These are phyloP conservation scores for Mrakia hoshinonis DNA, from an alignment of 768 basidiomycete genomes.

Conservation along the genomic window DNA sequence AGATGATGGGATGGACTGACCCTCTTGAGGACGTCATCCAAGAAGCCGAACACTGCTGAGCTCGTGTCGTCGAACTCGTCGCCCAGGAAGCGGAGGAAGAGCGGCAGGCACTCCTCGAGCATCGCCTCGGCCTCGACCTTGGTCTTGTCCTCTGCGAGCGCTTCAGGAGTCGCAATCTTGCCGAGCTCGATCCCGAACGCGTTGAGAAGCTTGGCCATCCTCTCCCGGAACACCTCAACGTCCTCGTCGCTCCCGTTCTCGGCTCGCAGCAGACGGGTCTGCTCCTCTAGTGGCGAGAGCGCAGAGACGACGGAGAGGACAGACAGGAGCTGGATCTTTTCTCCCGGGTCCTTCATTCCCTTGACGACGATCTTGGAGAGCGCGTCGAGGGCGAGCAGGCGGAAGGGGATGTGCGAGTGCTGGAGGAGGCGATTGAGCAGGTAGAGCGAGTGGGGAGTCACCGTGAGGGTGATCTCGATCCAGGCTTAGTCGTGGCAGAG, in stretches of 20 bases:
- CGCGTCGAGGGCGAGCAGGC: slow-evolving; percentile 70
- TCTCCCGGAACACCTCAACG: slow-evolving; percentile 80
- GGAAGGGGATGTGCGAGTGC: slow-evolving; percentile 59
- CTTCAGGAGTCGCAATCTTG: slow-evolving; percentile 60
- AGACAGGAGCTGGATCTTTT: slow-evolving; percentile 81
- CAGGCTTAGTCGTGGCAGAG: slow-evolving; percentile 56
- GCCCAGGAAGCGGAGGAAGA: slow-evolving; percentile 77
- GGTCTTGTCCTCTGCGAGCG: slow-evolving; percentile 41
- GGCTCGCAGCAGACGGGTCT: slow-evolving; percentile 51
- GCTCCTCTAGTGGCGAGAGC: slow-evolving; percentile 64
- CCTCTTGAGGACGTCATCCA: slow-evolving; percentile 61
- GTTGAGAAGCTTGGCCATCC: slow-evolving; percentile 74
- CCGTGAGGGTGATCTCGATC: slow-evolving; percentile 94
- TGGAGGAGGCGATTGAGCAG: slow-evolving; percentile 75
- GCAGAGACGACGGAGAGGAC: slow-evolving; percentile 79
- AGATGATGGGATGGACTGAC: slow-evolving; percentile 47
- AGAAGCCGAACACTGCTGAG: slow-evolving; percentile 70
- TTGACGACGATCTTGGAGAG: slow-evolving; percentile 78
- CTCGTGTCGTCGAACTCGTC: slow-evolving; percentile 86
- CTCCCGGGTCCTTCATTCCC: slow-evolving; percentile 80
- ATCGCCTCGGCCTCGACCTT: slow-evolving; percentile 57
- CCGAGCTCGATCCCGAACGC: slow-evolving; percentile 70
- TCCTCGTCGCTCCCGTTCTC: slow-evolving; percentile 75
- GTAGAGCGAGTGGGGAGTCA: slow-evolving; percentile 79
- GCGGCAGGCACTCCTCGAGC: slow-evolving; percentile 61